Evolutionary conservation across 306 rosid species (phyloP).

Genomic region (Ammopiptanthus mongolicus): DNA sequence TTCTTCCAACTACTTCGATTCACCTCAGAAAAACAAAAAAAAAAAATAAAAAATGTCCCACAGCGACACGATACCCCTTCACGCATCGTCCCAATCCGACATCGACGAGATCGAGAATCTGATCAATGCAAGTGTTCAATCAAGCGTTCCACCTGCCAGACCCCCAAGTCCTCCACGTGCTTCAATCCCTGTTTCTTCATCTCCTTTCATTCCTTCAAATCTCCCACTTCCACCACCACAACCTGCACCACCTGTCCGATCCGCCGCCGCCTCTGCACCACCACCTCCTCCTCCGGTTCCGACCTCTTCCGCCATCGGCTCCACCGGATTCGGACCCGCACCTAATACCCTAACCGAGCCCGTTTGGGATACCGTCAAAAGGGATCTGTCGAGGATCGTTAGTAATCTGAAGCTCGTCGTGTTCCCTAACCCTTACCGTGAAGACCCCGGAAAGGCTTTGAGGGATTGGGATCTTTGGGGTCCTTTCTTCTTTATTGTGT

Average conservation of each 20-base stretch:
- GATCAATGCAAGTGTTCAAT: slow-evolving; percentile 60
- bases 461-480: slow-evolving; percentile 99
- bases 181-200: slow-evolving; percentile 73
- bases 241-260: background rate
- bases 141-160: slow-evolving; percentile 66
- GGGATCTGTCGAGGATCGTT: slow-evolving; percentile 92
- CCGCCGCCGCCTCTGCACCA: slow-evolving; percentile 33
- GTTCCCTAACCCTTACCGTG: slow-evolving; percentile 92
- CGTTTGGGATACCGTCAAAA: slow-evolving; percentile 90
- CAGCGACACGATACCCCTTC: slow-evolving; percentile 86
- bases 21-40: slow-evolving; percentile 13
- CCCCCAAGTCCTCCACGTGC: slow-evolving; percentile 85
- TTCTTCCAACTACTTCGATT: no score
- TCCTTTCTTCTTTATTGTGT: slow-evolving; percentile 95
- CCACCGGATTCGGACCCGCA: slow-evolving; percentile 66
- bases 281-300: slow-evolving; percentile 30
- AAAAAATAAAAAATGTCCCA: slow-evolving; percentile 58
- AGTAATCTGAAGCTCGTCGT: slow-evolving; percentile 93
- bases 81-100: slow-evolving; percentile 88
- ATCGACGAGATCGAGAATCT: slow-evolving; percentile 99
- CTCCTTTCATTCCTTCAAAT: slow-evolving; percentile 37
- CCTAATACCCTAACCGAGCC: slow-evolving; percentile 93
- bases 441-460: slow-evolving; percentile 94
- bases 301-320: background rate
- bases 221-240: slow-evolving; percentile 21